These are phyloP conservation scores for Ustilago bromivora DNA, from an alignment of 1,284 basidiomycete species.

Conservation along the genomic window DNA sequence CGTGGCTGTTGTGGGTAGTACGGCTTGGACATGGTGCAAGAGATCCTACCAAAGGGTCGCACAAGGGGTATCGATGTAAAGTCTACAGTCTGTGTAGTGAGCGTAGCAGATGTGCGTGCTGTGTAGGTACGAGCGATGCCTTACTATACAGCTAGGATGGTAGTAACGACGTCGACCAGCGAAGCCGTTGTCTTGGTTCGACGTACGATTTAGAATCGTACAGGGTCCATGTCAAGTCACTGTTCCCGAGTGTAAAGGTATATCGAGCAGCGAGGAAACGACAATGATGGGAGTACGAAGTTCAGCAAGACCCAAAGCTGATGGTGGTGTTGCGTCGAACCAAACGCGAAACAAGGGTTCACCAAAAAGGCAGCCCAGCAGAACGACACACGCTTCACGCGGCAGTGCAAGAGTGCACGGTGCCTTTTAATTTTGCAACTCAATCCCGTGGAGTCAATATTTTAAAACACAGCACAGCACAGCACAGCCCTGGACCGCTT, in stretches of 20 bases:
- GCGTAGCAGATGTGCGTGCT: background rate
- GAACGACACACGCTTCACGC: background rate
- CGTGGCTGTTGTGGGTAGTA: constrained; percentile 38
- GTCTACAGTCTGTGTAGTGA: background rate
- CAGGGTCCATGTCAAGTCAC: background rate
- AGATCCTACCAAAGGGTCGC: background rate
- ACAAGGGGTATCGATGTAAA: background rate
- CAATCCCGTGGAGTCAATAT: no score
- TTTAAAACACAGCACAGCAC: constrained; percentile 8
- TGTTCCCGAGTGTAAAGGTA: background rate
- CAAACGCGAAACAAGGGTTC: no score
- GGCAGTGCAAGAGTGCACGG: constrained; percentile 7
- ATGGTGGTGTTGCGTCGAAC: no score
- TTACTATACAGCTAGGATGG: background rate
- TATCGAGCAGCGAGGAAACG: background rate
- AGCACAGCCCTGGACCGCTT: background rate
- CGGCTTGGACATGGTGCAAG: constrained; percentile 34
- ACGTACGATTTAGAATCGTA: background rate
- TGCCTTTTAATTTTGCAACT: background rate
- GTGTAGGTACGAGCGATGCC: background rate
- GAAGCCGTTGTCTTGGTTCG: background rate
- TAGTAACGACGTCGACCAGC: background rate
- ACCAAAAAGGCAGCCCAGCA: no score
- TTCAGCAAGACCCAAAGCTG: no score
- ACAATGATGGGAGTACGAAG: background rate